These are phyloP conservation scores for Echium plantagineum DNA, from an alignment of 257 asterid genomes.

Conservation along the genomic window DNA sequence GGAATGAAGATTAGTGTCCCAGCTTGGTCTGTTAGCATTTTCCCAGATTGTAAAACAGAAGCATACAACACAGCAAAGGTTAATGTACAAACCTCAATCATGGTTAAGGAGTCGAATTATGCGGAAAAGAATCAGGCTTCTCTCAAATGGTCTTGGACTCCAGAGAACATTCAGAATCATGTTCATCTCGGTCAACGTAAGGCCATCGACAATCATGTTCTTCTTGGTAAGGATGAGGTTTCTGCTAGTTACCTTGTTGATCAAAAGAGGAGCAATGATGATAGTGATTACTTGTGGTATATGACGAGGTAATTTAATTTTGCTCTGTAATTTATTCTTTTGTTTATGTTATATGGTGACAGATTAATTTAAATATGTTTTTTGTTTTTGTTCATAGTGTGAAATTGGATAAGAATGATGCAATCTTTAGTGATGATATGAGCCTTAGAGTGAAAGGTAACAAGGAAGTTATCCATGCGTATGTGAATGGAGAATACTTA, in stretches of 20 bases:
- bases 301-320: constrained; percentile 48
- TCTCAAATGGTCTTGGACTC: constrained; percentile 48
- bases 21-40: constrained; percentile 83
- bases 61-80: constrained; percentile 70
- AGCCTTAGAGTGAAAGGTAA: constrained; percentile 35
- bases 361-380: neutral
- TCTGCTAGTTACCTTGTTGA: constrained; percentile 29
- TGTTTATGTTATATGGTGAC: neutral
- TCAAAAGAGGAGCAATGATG: constrained; percentile 34
- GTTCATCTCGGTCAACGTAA: constrained; percentile 19
- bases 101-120: constrained; percentile 25
- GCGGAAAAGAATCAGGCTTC: constrained; percentile 29
- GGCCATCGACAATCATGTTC: constrained; percentile 13
- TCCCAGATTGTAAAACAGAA: constrained; percentile 59
- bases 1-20: constrained; percentile 40
- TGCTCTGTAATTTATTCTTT: neutral
- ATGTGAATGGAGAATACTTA: constrained; percentile 42
- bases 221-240: constrained; percentile 25
- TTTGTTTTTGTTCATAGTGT: constrained; percentile 18
- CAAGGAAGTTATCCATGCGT: constrained; percentile 55
- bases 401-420: constrained; percentile 27
- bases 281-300: constrained; percentile 71
- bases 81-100: constrained; percentile 45
- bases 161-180: constrained; percentile 23
- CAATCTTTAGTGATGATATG: constrained; percentile 35